Conservation (phyloP, 1,284 basidiomycete species). For the Anthracocystis setariae region DNA sequence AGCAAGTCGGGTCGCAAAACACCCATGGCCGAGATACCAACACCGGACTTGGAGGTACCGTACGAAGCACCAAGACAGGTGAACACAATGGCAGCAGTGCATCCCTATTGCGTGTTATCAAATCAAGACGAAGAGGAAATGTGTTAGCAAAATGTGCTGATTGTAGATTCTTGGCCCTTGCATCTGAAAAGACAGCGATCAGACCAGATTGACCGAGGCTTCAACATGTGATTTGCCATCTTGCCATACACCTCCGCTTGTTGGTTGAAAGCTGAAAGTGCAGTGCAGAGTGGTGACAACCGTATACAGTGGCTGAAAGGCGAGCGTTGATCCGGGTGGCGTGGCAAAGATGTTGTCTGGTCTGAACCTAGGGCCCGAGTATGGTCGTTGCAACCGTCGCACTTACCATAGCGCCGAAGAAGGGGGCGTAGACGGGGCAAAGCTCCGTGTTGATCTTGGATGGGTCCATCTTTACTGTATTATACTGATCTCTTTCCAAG, state of each 20-base stretch:
- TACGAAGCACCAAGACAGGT: conserved; percentile 96
- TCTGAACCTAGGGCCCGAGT: neutral
- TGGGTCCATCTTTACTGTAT: conserved; percentile 49
- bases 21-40: conserved; percentile 95
- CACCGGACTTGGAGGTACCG: conserved; percentile 96
- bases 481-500: conserved; percentile 1
- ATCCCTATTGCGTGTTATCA: conserved; percentile 74
- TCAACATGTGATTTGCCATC: no score
- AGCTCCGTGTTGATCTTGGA: conserved; percentile 63
- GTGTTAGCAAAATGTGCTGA: neutral
- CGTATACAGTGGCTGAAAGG: no score
- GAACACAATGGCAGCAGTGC: conserved; percentile 95
- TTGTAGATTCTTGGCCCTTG: neutral
- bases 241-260: no score
- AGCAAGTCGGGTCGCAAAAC: conserved; percentile 95
- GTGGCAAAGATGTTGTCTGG: neutral
- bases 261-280: no score
- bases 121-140: neutral
- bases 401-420: conserved; percentile 93
- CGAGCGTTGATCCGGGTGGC: neutral
- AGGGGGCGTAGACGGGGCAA: conserved; percentile 76
- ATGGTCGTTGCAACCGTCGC: neutral
- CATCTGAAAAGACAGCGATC: no score
- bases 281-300: no score
- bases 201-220: no score